phyloP scores from a whole-genome alignment of 2,329 filamentous ascomycete species.

The Aureobasidium musti region DNA sequence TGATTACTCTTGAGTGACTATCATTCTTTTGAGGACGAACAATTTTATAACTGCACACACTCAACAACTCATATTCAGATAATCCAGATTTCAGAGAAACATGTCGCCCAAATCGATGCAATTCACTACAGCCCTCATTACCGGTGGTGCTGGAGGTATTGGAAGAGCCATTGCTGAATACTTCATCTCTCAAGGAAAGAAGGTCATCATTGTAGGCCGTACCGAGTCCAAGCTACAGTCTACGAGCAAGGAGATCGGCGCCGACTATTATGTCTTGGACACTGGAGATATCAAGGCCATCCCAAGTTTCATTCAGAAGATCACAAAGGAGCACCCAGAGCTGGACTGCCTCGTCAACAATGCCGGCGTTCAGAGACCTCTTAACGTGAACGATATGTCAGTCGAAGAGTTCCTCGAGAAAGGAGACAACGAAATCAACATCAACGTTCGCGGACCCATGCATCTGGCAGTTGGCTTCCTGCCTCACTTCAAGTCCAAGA shows the following conservation, averaged over 20 bases:
- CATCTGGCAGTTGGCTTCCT: constrained; percentile 55
- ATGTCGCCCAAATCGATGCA: constrained; percentile 36
- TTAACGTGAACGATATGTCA: constrained; percentile 48
- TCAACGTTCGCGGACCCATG: constrained; percentile 61
- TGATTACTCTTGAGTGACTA: neutral
- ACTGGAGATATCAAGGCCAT: constrained; percentile 52
- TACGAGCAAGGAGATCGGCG: constrained; percentile 49
- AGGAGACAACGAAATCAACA: constrained; percentile 60
- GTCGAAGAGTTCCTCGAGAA: constrained; percentile 50
- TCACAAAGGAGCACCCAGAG: constrained; percentile 55
- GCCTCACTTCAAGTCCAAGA: constrained; percentile 52
- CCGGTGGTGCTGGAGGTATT: constrained; percentile 57
- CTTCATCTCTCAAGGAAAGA: constrained; percentile 52
- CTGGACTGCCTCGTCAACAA: constrained; percentile 63
- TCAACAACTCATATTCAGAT: neutral
- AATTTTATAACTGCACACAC: neutral
- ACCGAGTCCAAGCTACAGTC: constrained; percentile 57
- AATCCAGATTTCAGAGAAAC: neutral
- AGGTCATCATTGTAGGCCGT: constrained; percentile 56
- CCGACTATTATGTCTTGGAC: constrained; percentile 57
- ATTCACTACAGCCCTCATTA: constrained; percentile 53
- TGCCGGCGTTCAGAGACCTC: constrained; percentile 55
- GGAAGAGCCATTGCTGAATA: constrained; percentile 53
- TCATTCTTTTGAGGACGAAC: neutral
- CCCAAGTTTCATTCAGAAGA: constrained; percentile 48